Percentiles rank a stretch among this genome's conserved stretches.
These are phyloP conservation scores for Cutaneotrichosporon arboriforme DNA, from an alignment of 1,284 basidiomycete genomes.

Conservation along the genomic window DNA sequence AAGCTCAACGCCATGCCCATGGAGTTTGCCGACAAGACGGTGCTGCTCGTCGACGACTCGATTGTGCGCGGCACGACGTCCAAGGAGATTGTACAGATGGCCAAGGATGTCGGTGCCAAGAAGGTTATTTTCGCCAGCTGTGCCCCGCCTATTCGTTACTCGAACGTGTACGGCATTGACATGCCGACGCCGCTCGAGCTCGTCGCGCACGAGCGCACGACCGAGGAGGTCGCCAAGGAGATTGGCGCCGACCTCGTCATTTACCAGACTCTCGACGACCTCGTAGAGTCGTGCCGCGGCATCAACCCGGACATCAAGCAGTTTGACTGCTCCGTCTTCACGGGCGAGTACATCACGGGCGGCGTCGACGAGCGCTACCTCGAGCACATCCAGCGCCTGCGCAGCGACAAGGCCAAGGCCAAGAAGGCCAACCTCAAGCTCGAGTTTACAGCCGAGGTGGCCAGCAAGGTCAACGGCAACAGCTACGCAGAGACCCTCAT, in stretches of 20 bases:
- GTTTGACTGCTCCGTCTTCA: slow-evolving; percentile 98
- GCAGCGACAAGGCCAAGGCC: slow-evolving; percentile 77
- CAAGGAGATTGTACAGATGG: slow-evolving; percentile 99
- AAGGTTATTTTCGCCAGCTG: slow-evolving; percentile 96
- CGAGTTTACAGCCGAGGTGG: slow-evolving; percentile 27
- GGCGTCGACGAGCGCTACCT: slow-evolving; percentile 88
- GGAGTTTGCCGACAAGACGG: slow-evolving; percentile 88
- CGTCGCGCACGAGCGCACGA: slow-evolving; percentile 78
- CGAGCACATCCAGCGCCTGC: slow-evolving; percentile 64
- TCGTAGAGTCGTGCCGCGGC: slow-evolving; percentile 78
- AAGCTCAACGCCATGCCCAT: slow-evolving; percentile 99
- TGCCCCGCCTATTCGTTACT: slow-evolving; percentile 69
- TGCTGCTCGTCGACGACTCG: slow-evolving; percentile 95
- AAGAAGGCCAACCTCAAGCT: slow-evolving; percentile 39
- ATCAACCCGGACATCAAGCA: slow-evolving; percentile 72
- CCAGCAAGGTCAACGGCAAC: slow-evolving; percentile 44
- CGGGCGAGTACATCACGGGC: slow-evolving; percentile 93
- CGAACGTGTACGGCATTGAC: slow-evolving; percentile 99
- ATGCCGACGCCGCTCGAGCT: slow-evolving; percentile 95
- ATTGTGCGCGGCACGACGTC: slow-evolving; percentile 98
- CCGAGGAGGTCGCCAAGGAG: slow-evolving; percentile 67
- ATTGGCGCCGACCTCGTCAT: slow-evolving; percentile 97
- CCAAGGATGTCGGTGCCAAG: slow-evolving; percentile 97
- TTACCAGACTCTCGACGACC: slow-evolving; percentile 90
- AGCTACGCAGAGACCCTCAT: slow-evolving; percentile 46